A percentile compares a stretch with the other conserved stretches of the same genome.
Evolutionary conservation across 2,329 filamentous ascomycete genomes (phyloP).

Genomic region (Fusarium sp.): DNA sequence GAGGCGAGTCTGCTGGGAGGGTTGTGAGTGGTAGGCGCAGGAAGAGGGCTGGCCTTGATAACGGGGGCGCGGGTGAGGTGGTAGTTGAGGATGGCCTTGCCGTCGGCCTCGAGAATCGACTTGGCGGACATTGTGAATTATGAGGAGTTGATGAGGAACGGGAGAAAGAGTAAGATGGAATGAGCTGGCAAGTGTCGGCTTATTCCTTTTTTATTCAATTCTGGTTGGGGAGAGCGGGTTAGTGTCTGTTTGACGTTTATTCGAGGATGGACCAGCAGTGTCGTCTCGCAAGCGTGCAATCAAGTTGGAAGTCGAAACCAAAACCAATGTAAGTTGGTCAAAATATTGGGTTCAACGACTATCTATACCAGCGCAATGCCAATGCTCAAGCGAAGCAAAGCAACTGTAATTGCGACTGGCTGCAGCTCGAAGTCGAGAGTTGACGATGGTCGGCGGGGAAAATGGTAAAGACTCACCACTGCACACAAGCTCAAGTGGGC

Average conservation of each 20-base stretch:
- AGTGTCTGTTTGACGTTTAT: constrained; percentile 24
- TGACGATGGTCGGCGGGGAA: constrained; percentile 36
- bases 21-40: constrained; percentile 87
- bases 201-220: constrained; percentile 44
- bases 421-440: constrained; percentile 27
- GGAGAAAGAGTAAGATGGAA: constrained; percentile 35
- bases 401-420: constrained; percentile 7
- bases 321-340: constrained; percentile 24
- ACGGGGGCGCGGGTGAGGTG: constrained; percentile 97
- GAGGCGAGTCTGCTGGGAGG: constrained; percentile 89
- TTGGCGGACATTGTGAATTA: constrained; percentile 71
- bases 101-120: constrained; percentile 97
- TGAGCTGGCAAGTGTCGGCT: constrained; percentile 44
- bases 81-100: constrained; percentile 99
- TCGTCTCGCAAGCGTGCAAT: constrained; percentile 34
- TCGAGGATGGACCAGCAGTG: constrained; percentile 10
- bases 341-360: constrained; percentile 18
- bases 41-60: constrained; percentile 97
- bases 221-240: constrained; percentile 30
- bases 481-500: constrained; percentile 40
- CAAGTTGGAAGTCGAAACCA: constrained; percentile 17
- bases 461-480: constrained; percentile 43
- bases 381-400: constrained; percentile 11
- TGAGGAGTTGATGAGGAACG: constrained; percentile 39
- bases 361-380: constrained; percentile 14